Evolutionary conservation across 1,284 basidiomycete species (phyloP), one percentile per base, ranked within the genome.

Genomic region (Cryptococcus hybrid): DNA sequence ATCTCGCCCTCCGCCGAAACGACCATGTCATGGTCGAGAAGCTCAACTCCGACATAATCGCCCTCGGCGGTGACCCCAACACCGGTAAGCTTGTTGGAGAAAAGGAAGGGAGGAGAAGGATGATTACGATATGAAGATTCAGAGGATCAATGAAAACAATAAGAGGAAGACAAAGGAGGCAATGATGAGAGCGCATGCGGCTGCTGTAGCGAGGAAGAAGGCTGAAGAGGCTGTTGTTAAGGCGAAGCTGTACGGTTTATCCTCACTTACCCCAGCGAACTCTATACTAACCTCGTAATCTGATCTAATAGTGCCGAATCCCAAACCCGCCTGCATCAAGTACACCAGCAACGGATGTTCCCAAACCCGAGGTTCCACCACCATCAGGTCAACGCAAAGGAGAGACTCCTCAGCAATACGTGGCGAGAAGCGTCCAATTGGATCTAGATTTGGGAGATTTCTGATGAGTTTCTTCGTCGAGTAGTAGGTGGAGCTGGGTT

Each of bases 111-210:
- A 61, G n/a, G 66, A 59, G 30, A 78, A 77, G 48, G 67, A 58
- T 56, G 75, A 80, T 6, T 77, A 79, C 61, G 80, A 79, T 46
- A 85, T 86, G 58, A 78, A 84, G 64, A 82, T 94, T 37, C 84
- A 87, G 15, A 85, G 81, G 71, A 87, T 96, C 59, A 95, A 94
- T 73, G 90, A 93, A 76, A 84, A 90, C 52, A 95, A 97, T 73
- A 83, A 90, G 45, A 84, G 83, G 64, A 85, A 87, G 48, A 95
- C 94, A 59, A 69, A 86, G 60, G 90, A 92, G 66, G 83, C 85
- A 1, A 85, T 92, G 59, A 82, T 88, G 51, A 85, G 84, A 62
- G 88, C 90, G 0, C 92, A 94, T 76, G 71, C 86, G 45, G 80
- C 81, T 39, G 85, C 87, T 59, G 78, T 84, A 7, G 86, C 88